Base-by-base conservation (phyloP, 768 basidiomycete genomes). In the Zangia roseola region DNA sequence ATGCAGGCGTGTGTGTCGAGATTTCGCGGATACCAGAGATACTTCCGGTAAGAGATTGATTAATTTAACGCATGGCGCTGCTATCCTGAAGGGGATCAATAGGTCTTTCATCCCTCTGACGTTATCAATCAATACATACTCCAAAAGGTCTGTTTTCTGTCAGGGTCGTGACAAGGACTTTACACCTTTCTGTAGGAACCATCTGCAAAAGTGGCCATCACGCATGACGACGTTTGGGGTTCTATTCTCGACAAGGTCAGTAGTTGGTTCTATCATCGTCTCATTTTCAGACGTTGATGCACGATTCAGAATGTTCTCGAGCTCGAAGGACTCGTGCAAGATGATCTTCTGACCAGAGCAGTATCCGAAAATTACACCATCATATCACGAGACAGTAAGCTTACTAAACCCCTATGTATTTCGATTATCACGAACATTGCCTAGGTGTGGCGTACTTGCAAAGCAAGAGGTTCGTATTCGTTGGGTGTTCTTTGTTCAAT, bases 91-190 rank as follows among this genome's bases (percentile, higher is more conserved):
- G 5, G 12, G n/a, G 6, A 10, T 24, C 10, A 4, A n/a, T 26
- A 61, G 62, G 56, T 53, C 17, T 63, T 64, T 39, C 61, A 63
- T 10, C 62, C 61, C 5, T 52, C 44, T 10, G 61, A 63, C 14
- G 40, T 52, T 35, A 64, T 63, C 23, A 64, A 64, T 37, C 54
- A 19, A 19, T 64, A 62, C 39, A 50, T 63, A 50, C 46, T 63
- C 2, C 41, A 53, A n/a, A 48, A 49, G 49, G 61, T 54, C 39
- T 34, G 55, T 46, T 10, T 40, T 12, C 10, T 12, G 6, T 24
- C 1, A 7, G 30, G 30, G 3, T 17, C 16, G 35, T 10, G 9
- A 10, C 20, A 12, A 25, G 10, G 10, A 0, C 30, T 20, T 17
- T 17, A 39, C n/a, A 4, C 16, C 20, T 41, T 24, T 40, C 6